Evolutionary conservation across 2,329 filamentous ascomycete genomes (phyloP).

Genomic region (Coniella lustricola): DNA sequence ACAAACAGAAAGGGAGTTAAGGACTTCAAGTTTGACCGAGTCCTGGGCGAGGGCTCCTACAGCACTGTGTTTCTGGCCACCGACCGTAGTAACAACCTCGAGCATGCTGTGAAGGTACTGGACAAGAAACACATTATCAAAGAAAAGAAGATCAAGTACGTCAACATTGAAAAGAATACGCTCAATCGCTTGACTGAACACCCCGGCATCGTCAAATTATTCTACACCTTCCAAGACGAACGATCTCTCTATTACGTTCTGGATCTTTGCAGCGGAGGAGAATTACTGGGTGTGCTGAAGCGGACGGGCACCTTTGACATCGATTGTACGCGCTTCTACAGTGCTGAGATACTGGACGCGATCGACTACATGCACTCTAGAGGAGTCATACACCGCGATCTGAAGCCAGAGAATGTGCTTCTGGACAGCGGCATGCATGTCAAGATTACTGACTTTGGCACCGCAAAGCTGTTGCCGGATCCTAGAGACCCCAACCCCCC

Average conservation of each 20-base stretch:
- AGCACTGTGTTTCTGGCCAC: conserved; percentile 91
- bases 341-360: conserved; percentile 89
- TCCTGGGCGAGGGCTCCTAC: conserved; percentile 93
- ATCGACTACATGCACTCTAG: conserved; percentile 97
- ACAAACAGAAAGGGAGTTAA: conserved; percentile 95
- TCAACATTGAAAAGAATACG: conserved; percentile 99
- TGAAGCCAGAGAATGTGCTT: conserved; percentile 96
- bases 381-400: conserved; percentile 90
- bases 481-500: conserved; percentile 40
- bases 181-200: conserved; percentile 94
- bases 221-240: conserved; percentile 98
- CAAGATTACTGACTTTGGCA: conserved; percentile 98
- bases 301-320: conserved; percentile 91
- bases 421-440: conserved; percentile 94
- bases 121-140: conserved; percentile 99
- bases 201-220: conserved; percentile 89
- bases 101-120: conserved; percentile 96
- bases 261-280: conserved; percentile 85
- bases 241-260: conserved; percentile 93
- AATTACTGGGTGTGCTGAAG: conserved; percentile 87
- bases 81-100: conserved; percentile 81
- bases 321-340: conserved; percentile 90
- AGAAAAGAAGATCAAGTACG: conserved; percentile 99
- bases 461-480: conserved; percentile 80
- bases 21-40: conserved; percentile 88